Evolutionary conservation across 441 rosid genomes (phyloP), one percentile per base, ranked within the genome.

Genomic region (Populus hybrid): DNA sequence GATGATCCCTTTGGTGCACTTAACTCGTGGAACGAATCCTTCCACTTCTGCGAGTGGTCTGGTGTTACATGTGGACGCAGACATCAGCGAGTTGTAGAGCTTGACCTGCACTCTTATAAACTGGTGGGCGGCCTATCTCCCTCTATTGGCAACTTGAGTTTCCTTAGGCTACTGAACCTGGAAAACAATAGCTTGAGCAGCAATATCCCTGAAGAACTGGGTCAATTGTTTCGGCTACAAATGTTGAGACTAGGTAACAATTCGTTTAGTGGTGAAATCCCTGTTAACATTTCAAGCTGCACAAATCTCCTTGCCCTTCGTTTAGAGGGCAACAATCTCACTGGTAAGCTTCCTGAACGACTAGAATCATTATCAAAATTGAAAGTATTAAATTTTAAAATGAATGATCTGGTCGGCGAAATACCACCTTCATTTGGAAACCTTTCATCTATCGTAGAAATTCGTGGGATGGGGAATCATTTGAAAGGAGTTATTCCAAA

Each of bases 71-170:
- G 74, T 26, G 63, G 63, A 9, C 64, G 35, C 6, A 2, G 36
- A 6, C 74, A 71, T n/a, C 74, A 16, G n/a, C 18, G 59, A 50
- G 59, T 50, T 50, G 59, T 50, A 16, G 20, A 50, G 59, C 59
- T 50, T 16, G 59, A 50, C 20, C 59, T 16, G 18, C n/a, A 50
- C 16, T 50, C 20, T 50, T 50, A 50, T 50, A 12, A 11, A 50
- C 59, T 77, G 12, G 2, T 70, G 7, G 82, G 84, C 18, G 8
- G 71, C 4, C 33, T 83, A 1, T 74, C 79, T 0, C 83, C 83
- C 11, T 74, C 20, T 4, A 66, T 77, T 0, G 83, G 79, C 59
- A 50, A 50, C 59, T 50, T 50, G 59, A 73, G 76, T 45, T 73
- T 73, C 7, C 26, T 63, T 2, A 73, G 70, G 68, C 3, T 40